Base-by-base conservation (phyloP, 2,329 filamentous ascomycete genomes). In the Curvularia eragrostidis region DNA sequence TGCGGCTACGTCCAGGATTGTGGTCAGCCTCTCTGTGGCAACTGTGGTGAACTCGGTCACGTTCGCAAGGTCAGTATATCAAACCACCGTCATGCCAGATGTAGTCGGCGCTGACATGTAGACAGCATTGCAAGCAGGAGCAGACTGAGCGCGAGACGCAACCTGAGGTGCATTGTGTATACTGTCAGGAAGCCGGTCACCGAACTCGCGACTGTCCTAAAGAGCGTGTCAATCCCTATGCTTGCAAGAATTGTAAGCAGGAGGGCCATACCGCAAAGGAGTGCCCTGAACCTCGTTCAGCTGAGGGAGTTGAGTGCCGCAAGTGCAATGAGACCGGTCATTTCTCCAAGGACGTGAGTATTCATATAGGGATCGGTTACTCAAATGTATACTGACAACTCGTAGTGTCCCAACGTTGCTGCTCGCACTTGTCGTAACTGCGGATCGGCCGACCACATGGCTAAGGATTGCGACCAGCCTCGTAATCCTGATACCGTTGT, bases 221-320 rank as follows among this genome's bases (percentile, higher is more conserved):
- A 55, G 73, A 75, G 56, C 78, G 89, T 48, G 77, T 85, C 28
- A 85, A 89, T 78, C 87, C 81, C 55, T 87, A 84, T 63, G 86
- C 85, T 7, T 91, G 89, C 83, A 85, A 83, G 72, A 91, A 91
- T 71, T 91, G 88, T 79, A 85, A 84, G 84, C 78, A 76, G 71
- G 78, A 75, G 28, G 70, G 73, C 8, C 70, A 73, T 42, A 70
- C 55, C 23, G 62, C 75, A 23, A 74, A 71, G 58, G 78, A 81
- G 26, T 79, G 79, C 60, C 67, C 76, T 44, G 77, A 80, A 58
- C 78, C 78, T 43, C 76, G 76, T 36, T 83, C 86, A 26, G 75
- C 77, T 32, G 84, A 82, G 26, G 82, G 83, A 51, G 83, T 89
- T 1, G 86, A 89, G 71, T 91, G 88, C 72, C 85, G 84, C 66